Evolutionary conservation across 495 filamentous ascomycete genomes (phyloP).

Genomic region (Echria macrotheca): DNA sequence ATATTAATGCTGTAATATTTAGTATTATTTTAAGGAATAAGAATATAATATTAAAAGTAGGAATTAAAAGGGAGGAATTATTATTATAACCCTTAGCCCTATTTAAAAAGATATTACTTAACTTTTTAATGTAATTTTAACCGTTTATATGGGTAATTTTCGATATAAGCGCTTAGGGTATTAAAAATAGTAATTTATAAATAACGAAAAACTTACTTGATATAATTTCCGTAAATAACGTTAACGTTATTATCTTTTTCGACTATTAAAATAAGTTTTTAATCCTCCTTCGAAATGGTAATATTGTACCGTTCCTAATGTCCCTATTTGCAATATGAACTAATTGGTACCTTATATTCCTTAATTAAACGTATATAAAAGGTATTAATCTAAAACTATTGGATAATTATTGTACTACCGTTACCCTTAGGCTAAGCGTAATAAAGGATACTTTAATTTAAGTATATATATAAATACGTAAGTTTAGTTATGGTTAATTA

Average conservation of each 20-base stretch:
- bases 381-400: slow-evolving; percentile 70
- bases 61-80: slow-evolving; percentile 19
- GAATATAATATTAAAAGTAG: slow-evolving; percentile 41
- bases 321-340: slow-evolving; percentile 59
- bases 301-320: slow-evolving; percentile 44
- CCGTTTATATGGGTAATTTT: slow-evolving; percentile 53
- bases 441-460: slow-evolving; percentile 72
- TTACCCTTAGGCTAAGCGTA: slow-evolving; percentile 62
- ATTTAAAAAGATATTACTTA: slow-evolving; percentile 40
- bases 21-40: slow-evolving; percentile 50
- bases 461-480: slow-evolving; percentile 65
- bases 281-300: slow-evolving; percentile 40
- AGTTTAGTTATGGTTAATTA: slow-evolving; percentile 56
- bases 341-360: slow-evolving; percentile 60
- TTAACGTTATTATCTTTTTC: slow-evolving; percentile 52
- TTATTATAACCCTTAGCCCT: slow-evolving; percentile 16
- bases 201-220: slow-evolving; percentile 48
- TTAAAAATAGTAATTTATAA: slow-evolving; percentile 55
- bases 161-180: slow-evolving; percentile 68
- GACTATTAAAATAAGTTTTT: slow-evolving; percentile 45
- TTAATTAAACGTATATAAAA: slow-evolving; percentile 72
- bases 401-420: slow-evolving; percentile 51
- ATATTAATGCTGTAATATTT: slow-evolving; percentile 63
- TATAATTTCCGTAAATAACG: slow-evolving; percentile 11
- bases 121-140: slow-evolving; percentile 32